Percentiles rank a stretch among this genome's conserved stretches.
These are phyloP conservation scores for Eustoma russellianum DNA, from an alignment of 257 asterid genomes.

Conservation along the genomic window DNA sequence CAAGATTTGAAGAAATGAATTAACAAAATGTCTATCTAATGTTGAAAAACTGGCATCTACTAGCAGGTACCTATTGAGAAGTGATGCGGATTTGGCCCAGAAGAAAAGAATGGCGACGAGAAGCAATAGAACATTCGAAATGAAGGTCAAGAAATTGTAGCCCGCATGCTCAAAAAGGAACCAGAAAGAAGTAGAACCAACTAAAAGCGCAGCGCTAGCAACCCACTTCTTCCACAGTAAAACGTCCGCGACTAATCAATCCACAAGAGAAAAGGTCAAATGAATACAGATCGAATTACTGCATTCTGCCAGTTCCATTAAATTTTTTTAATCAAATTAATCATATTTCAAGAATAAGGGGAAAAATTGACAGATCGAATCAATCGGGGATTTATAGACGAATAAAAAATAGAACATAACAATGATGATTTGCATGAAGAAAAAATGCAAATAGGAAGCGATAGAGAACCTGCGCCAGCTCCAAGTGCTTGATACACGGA, in stretches of 20 bases:
- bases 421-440: constrained; percentile 3
- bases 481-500: constrained; percentile 59
- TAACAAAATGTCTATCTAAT: neutral
- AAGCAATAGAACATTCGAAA: constrained; percentile 65
- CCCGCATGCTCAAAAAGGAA: constrained; percentile 79
- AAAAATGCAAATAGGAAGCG: neutral
- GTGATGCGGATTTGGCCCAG: constrained; percentile 94
- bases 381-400: neutral
- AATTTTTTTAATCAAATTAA: neutral
- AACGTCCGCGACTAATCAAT: constrained; percentile 72
- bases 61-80: constrained; percentile 66
- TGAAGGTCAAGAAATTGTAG: constrained; percentile 63
- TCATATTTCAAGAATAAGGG: neutral
- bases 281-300: neutral
- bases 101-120: no score
- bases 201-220: constrained; percentile 38
- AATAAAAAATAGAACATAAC: constrained; percentile 1
- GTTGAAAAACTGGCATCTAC: neutral
- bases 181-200: constrained; percentile 73
- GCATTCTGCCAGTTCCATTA: neutral
- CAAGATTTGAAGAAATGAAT: neutral
- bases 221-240: constrained; percentile 69
- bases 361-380: neutral
- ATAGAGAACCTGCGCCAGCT: constrained; percentile 52
- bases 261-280: neutral